These are phyloP conservation scores for Gastrolobium villosum DNA, from an alignment of 306 rosid genomes.

Conservation along the genomic window DNA sequence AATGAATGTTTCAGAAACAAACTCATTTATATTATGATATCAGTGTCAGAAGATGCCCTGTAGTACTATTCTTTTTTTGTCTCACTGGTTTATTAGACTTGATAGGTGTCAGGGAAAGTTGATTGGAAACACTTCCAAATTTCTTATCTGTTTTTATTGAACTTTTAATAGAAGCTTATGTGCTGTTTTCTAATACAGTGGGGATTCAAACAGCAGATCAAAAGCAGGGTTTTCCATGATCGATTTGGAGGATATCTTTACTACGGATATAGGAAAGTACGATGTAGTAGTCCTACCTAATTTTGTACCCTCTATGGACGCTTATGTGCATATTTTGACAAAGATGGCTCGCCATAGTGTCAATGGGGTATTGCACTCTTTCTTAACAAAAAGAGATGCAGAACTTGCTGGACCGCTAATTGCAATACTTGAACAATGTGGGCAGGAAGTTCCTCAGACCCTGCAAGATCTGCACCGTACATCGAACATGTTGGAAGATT, in stretches of 20 bases:
- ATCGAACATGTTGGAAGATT: slow-evolving; percentile 49
- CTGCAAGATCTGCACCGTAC: slow-evolving; percentile 56
- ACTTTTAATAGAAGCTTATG: slow-evolving; percentile 29
- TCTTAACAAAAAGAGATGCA: slow-evolving; percentile 57
- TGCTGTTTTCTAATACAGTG: slow-evolving; percentile 51
- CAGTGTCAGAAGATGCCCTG: slow-evolving; percentile 13
- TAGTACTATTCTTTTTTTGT: neutral
- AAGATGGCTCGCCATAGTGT: slow-evolving; percentile 70
- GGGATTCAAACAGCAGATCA: slow-evolving; percentile 41
- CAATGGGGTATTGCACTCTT: slow-evolving; percentile 67
- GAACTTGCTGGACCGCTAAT: slow-evolving; percentile 60
- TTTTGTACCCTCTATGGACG: slow-evolving; percentile 57
- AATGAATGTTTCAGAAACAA: slow-evolving; percentile 3
- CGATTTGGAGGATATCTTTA: slow-evolving; percentile 53
- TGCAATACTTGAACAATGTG: slow-evolving; percentile 66
- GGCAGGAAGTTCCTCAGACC: slow-evolving; percentile 69
- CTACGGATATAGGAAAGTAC: slow-evolving; percentile 57
- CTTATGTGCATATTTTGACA: slow-evolving; percentile 59
- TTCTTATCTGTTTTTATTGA: neutral
- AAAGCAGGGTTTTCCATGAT: slow-evolving; percentile 53
- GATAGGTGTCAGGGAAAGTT: neutral
- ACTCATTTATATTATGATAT: slow-evolving; percentile 18
- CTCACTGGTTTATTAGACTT: neutral
- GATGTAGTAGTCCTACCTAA: slow-evolving; percentile 62
- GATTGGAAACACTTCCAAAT: neutral